Percentiles rank a stretch among this genome's conserved stretches.
Conservation (phyloP, 2,329 filamentous ascomycete genomes). For the Coniochaeta pulveracea region DNA sequence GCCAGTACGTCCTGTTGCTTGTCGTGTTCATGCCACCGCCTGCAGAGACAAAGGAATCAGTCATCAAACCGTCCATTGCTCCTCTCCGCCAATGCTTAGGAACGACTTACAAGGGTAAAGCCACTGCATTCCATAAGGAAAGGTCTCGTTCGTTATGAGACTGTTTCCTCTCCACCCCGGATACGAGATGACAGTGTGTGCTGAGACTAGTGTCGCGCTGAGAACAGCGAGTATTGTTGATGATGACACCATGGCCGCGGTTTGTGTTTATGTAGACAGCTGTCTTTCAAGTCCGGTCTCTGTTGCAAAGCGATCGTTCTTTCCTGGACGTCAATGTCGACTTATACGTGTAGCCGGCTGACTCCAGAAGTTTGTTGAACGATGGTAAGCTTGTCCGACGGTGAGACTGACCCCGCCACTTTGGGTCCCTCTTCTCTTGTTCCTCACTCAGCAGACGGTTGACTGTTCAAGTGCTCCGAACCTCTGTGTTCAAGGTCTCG, state of each 20-base stretch:
- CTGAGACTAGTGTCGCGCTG: slow-evolving; percentile 38
- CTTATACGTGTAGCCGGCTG: neutral
- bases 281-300: neutral
- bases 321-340: neutral
- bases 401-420: neutral
- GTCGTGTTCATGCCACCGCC: slow-evolving; percentile 74
- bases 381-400: neutral
- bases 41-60: slow-evolving; percentile 23
- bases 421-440: neutral
- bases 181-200: slow-evolving; percentile 79
- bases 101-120: slow-evolving; percentile 73
- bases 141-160: slow-evolving; percentile 65
- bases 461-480: too few relatives aligned
- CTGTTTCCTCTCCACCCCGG: slow-evolving; percentile 84
- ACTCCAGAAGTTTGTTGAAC: neutral
- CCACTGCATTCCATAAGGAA: slow-evolving; percentile 91
- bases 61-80: neutral
- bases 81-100: neutral
- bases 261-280: slow-evolving; percentile 7
- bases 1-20: slow-evolving; percentile 85
- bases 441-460: too few relatives aligned
- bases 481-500: neutral
- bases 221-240: slow-evolving; percentile 31
- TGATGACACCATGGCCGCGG: slow-evolving; percentile 28
- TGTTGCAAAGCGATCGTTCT: neutral